Conservation (phyloP, 805 yeast genomes). For the Teunomyces atbi region DNA sequence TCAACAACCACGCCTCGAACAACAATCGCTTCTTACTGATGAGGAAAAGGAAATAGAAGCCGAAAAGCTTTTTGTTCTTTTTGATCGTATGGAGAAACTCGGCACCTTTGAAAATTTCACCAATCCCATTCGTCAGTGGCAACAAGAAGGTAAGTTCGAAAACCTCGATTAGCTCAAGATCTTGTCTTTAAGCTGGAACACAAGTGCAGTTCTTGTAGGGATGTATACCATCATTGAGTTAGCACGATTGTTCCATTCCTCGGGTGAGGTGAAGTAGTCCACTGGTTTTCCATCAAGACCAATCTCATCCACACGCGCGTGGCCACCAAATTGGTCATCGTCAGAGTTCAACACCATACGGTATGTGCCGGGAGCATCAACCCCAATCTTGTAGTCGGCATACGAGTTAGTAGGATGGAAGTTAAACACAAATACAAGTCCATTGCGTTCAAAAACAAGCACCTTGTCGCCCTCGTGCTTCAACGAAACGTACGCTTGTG, state of each 20-base stretch:
- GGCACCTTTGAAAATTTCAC: slow-evolving; percentile 35
- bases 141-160: slow-evolving; percentile 18
- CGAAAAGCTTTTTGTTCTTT: slow-evolving; percentile 39
- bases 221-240: slow-evolving; percentile 76
- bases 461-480: slow-evolving; percentile 90
- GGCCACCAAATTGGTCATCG: slow-evolving; percentile 74
- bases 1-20: neutral
- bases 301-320: slow-evolving; percentile 51
- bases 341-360: slow-evolving; percentile 76
- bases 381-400: slow-evolving; percentile 89
- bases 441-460: slow-evolving; percentile 84
- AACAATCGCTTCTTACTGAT: slow-evolving; percentile 26
- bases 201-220: slow-evolving; percentile 65
- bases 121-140: slow-evolving; percentile 41
- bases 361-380: slow-evolving; percentile 75
- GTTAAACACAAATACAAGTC: slow-evolving; percentile 81
- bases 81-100: slow-evolving; percentile 39
- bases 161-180: slow-evolving; percentile 1
- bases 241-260: slow-evolving; percentile 75
- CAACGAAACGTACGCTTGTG: slow-evolving; percentile 78
- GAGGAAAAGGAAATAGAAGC: slow-evolving; percentile 47
- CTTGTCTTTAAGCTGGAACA: slow-evolving; percentile 19
- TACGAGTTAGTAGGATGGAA: slow-evolving; percentile 84
- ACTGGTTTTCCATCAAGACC: slow-evolving; percentile 43
- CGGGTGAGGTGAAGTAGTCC: slow-evolving; percentile 66